A percentile compares a stretch with the other conserved stretches of the same genome.
Evolutionary conservation across 148 eudicot species (phyloP).

Genomic region (Camellia sinensis): DNA sequence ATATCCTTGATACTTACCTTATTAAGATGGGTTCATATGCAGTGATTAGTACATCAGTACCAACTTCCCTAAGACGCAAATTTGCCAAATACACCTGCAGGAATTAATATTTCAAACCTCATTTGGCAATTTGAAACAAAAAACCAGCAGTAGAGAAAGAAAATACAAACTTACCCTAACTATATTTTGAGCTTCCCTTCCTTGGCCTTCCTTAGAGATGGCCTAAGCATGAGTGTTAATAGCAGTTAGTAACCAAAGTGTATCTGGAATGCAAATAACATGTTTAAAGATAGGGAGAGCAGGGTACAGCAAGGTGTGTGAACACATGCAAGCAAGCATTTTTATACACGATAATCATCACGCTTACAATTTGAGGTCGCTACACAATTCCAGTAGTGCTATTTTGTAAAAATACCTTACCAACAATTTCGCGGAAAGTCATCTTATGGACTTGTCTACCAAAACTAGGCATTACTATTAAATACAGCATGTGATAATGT

Average conservation of each 20-base stretch:
- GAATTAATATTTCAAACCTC: conserved; percentile 8
- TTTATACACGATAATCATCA: neutral
- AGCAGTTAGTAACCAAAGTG: neutral
- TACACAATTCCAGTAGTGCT: neutral
- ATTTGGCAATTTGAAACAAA: conserved; percentile 5
- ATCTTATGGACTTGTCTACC: too few species aligned
- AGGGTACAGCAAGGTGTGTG: neutral
- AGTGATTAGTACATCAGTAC: conserved; percentile 71
- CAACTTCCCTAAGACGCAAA: conserved; percentile 84
- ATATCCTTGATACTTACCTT: conserved; percentile 46
- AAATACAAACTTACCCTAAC: conserved; percentile 35
- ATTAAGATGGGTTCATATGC: conserved; percentile 84
- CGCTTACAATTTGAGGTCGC: conserved; percentile 16
- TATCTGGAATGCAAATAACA: neutral
- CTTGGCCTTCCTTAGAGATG: conserved; percentile 92
- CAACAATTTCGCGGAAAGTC: neutral
- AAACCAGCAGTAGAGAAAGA: neutral
- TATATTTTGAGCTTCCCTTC: conserved; percentile 85
- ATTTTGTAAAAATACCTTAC: neutral
- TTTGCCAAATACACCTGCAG: conserved; percentile 87
- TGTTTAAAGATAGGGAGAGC: neutral
- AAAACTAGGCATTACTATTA: neutral
- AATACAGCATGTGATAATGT: too few species aligned
- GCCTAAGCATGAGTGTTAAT: conserved; percentile 40
- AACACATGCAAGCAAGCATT: neutral